Conservation (phyloP, 805 yeast species). For the Metschnikowia baotianmanensis region DNA sequence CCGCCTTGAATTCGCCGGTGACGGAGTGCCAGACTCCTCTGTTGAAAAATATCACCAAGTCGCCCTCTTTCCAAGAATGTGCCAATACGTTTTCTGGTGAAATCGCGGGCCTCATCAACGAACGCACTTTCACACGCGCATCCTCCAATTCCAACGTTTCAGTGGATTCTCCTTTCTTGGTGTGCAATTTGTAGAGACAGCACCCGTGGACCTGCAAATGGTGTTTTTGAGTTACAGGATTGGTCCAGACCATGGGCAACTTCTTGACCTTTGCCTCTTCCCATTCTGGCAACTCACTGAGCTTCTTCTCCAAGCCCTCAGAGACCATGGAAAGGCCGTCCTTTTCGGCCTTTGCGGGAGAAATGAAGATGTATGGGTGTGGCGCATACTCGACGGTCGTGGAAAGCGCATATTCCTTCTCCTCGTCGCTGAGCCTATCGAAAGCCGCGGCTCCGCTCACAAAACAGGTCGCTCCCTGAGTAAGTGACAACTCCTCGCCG, state of each 20-base stretch:
- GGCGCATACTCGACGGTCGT: slow-evolving; percentile 90
- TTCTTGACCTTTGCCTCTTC: slow-evolving; percentile 72
- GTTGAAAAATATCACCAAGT: slow-evolving; percentile 81
- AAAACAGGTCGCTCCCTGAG: slow-evolving; percentile 88
- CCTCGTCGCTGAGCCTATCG: slow-evolving; percentile 61
- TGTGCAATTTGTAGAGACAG: slow-evolving; percentile 66
- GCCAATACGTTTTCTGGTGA: slow-evolving; percentile 71
- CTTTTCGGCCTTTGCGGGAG: slow-evolving; percentile 75
- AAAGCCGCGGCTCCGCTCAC: slow-evolving; percentile 83
- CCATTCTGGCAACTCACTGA: slow-evolving; percentile 79
- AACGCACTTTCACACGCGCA: slow-evolving; percentile 71
- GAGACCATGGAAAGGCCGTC: slow-evolving; percentile 86
- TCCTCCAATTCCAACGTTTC: slow-evolving; percentile 55
- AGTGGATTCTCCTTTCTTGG: slow-evolving; percentile 48
- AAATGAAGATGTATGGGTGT: slow-evolving; percentile 84
- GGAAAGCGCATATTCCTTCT: slow-evolving; percentile 67
- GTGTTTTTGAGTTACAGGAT: slow-evolving; percentile 78
- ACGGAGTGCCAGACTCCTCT: slow-evolving; percentile 92
- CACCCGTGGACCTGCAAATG: slow-evolving; percentile 89
- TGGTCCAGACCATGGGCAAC: slow-evolving; percentile 89
- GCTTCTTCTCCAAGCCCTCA: slow-evolving; percentile 67
- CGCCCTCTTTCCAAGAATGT: slow-evolving; percentile 82
- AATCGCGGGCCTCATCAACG: slow-evolving; percentile 83
- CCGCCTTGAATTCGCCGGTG: slow-evolving; percentile 74
- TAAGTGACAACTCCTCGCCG: slow-evolving; percentile 60